phyloP scores from a whole-genome alignment of 2,329 filamentous ascomycete genomes.

The Ascochyta fabae region DNA sequence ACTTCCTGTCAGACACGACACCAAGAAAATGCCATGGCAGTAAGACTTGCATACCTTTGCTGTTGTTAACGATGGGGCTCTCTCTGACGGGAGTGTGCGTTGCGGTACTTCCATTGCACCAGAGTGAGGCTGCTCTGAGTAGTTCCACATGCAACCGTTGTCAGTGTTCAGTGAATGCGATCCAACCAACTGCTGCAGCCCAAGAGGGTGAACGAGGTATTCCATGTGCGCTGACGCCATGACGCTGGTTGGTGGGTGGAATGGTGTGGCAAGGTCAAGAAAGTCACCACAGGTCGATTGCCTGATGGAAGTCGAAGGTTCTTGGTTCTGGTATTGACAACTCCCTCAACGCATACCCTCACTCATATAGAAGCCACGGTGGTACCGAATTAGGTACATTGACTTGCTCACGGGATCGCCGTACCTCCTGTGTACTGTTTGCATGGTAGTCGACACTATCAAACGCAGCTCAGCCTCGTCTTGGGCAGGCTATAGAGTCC shows the following conservation, averaged over 20 bases:
- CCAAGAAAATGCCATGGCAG: not conserved
- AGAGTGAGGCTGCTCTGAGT: not conserved
- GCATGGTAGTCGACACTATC: constrained; percentile 7
- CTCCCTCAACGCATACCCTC: not conserved
- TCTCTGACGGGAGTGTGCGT: not conserved
- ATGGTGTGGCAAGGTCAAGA: not conserved
- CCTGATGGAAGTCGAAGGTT: not conserved
- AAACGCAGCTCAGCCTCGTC: constrained; percentile 7
- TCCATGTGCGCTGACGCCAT: constrained; percentile 9
- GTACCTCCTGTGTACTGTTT: constrained; percentile 7
- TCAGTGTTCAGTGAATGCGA: not conserved
- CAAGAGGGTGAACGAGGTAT: not conserved
- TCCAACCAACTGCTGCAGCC: not conserved
- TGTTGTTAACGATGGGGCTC: not conserved
- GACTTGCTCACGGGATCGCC: constrained; percentile 5
- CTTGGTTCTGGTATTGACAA: not conserved
- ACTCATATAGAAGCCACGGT: constrained; percentile 4
- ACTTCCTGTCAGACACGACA: constrained; percentile 1
- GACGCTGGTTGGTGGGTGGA: not conserved
- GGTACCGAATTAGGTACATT: not conserved
- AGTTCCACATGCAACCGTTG: constrained; percentile 1
- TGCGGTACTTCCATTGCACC: not conserved
- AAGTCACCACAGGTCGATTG: not conserved
- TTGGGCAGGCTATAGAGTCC: not conserved
- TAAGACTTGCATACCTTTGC: constrained; percentile 7